A percentile compares a stretch with the other conserved stretches of the same genome.
phyloP scores from a whole-genome alignment of 2,329 filamentous ascomycete genomes.

The Calonectria naviculata region DNA sequence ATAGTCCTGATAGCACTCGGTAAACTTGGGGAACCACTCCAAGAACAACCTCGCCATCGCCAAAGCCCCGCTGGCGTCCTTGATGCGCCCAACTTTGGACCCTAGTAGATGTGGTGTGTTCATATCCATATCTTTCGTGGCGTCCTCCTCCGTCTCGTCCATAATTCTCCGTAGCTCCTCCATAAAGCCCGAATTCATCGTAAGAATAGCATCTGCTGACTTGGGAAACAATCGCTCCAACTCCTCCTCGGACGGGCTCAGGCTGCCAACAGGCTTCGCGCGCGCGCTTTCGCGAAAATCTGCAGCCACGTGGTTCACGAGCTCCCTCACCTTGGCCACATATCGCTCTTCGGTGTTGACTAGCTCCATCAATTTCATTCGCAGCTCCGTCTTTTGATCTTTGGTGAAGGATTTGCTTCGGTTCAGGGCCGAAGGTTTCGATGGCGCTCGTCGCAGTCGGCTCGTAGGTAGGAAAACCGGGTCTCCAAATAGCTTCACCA shows the following conservation, averaged over 20 bases:
- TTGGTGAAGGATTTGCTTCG: slow-evolving; percentile 81
- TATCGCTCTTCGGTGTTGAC: slow-evolving; percentile 96
- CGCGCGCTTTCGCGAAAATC: slow-evolving; percentile 81
- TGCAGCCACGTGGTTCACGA: slow-evolving; percentile 83
- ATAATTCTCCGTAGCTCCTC: slow-evolving; percentile 80
- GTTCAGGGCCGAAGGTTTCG: slow-evolving; percentile 84
- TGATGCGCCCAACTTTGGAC: slow-evolving; percentile 59
- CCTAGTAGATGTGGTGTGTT: slow-evolving; percentile 54
- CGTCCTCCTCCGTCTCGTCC: slow-evolving; percentile 85
- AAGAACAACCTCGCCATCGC: slow-evolving; percentile 84
- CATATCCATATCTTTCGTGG: slow-evolving; percentile 79
- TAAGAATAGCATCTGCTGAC: slow-evolving; percentile 82
- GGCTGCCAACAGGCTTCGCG: slow-evolving; percentile 67
- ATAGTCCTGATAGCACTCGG: slow-evolving; percentile 91
- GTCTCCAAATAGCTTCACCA: slow-evolving; percentile 85
- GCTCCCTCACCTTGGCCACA: slow-evolving; percentile 85
- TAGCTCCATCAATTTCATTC: slow-evolving; percentile 90
- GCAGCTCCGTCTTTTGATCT: slow-evolving; percentile 84
- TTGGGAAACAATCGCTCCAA: slow-evolving; percentile 83
- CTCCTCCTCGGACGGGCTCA: slow-evolving; percentile 78
- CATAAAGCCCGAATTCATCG: slow-evolving; percentile 85
- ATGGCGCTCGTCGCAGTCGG: slow-evolving; percentile 85
- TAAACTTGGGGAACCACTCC: slow-evolving; percentile 94
- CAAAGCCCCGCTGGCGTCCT: slow-evolving; percentile 82
- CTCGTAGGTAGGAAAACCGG: slow-evolving; percentile 89